Percentiles rank a stretch among this genome's conserved stretches.
These are phyloP conservation scores for Aegilops sharonensis DNA, from an alignment of 176 grass and related monocot genomes.

Conservation along the genomic window DNA sequence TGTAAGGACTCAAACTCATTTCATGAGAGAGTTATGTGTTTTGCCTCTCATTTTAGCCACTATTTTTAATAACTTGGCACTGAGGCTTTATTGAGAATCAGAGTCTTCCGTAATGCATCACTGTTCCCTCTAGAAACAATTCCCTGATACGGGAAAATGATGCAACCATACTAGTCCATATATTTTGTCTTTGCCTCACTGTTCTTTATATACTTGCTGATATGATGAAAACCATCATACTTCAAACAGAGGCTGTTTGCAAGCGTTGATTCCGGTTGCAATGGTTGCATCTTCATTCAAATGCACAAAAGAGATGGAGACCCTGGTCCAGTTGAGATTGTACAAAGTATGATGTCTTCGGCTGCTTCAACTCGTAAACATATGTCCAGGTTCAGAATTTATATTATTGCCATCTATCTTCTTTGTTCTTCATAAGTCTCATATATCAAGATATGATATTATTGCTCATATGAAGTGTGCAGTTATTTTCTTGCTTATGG, in stretches of 20 bases:
- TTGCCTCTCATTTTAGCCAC: not conserved
- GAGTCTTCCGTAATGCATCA: not conserved
- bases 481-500: conserved; percentile 18
- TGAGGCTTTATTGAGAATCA: not conserved
- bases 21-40: not conserved
- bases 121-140: not conserved
- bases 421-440: conserved; percentile 1
- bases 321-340: conserved; percentile 78
- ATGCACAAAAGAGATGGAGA: conserved; percentile 75
- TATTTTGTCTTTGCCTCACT: not conserved
- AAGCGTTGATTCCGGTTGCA: conserved; percentile 83
- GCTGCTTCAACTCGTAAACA: conserved; percentile 85
- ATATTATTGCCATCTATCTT: conserved; percentile 16
- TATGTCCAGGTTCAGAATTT: conserved; percentile 85
- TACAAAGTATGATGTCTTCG: conserved; percentile 78
- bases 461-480: not conserved
- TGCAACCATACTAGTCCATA: not conserved
- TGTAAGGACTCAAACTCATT: not conserved
- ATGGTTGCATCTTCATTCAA: conserved; percentile 88
- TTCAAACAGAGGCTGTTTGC: conserved; percentile 79
- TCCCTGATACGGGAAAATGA: not conserved
- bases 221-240: not conserved
- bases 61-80: not conserved
- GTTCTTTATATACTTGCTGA: not conserved
- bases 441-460: not conserved